These are phyloP conservation scores for Fusarium phyllophilum DNA, from an alignment of 2,329 filamentous ascomycete species.

Conservation along the genomic window DNA sequence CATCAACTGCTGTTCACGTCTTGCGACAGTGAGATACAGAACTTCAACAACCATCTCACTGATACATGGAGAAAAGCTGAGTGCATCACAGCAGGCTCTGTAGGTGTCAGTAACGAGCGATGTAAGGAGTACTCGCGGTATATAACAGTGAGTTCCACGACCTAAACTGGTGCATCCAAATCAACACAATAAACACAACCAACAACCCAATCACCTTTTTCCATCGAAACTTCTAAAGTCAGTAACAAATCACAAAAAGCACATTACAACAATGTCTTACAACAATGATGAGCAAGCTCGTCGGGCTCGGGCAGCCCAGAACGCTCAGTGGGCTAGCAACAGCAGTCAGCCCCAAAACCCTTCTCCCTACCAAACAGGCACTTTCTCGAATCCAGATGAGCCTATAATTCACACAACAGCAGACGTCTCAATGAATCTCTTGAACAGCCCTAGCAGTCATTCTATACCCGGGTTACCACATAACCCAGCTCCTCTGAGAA, in stretches of 20 bases:
- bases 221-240: fast-evolving
- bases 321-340: too few relatives aligned
- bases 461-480: neutral
- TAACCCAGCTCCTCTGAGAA: too few relatives aligned
- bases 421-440: neutral
- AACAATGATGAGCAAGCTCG: neutral
- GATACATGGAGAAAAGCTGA: fast-evolving
- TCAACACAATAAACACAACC: neutral
- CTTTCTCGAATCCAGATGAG: neutral
- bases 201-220: fast-evolving
- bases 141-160: neutral
- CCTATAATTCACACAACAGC: neutral
- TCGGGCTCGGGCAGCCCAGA: neutral
- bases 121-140: neutral
- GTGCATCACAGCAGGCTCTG: neutral
- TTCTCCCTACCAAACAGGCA: neutral
- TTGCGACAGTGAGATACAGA: neutral
- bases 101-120: neutral
- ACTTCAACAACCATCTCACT: too few relatives aligned
- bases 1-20: neutral
- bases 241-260: too few relatives aligned
- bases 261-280: neutral
- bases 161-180: neutral
- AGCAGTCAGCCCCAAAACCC: neutral
- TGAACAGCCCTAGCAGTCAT: neutral